Evolutionary conservation across 2,329 filamentous ascomycete species (phyloP), one percentile per base, ranked within the genome.

Genomic region (Raffaelea deltoideospora): DNA sequence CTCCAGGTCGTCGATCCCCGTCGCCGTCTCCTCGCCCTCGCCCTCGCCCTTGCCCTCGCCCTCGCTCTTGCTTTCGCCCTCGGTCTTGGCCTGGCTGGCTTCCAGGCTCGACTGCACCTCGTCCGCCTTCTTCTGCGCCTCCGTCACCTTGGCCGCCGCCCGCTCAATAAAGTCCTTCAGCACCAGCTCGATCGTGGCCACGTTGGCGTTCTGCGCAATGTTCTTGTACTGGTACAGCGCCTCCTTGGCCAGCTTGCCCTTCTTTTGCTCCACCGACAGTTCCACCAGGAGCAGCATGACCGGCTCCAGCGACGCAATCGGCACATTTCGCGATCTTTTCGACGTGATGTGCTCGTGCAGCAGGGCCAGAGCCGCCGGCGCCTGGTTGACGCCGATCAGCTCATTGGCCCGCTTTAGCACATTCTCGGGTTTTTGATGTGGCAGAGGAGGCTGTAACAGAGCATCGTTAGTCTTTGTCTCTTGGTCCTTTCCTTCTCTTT

Each of bases 161-260:
- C 96, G 73, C 61, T 96, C 85, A 64, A 98, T 95, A 64, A 98
- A 98, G 59, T 81, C 87, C 65, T 94, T 94, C 52, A 98, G 74
- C 47, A 98, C 90, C 49, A 93, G 68, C 78, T 96, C 90, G 58
- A 98, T 98, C 43, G 90, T 98, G 50, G 76, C 86, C 48, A 98
- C 86, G 57, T 96, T 96, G 50, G 88, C 94, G 66, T 98, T 98
- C 61, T 98, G 90, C 38, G 87, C 88, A 49, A 95, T 96, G 61
- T 98, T 98, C 72, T 98, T 98, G 74, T 98, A 98, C 61, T 95
- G 90, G 61, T 96, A 98, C 34, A 98, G 72, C 43, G 90, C 90
- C 65, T 98, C 90, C 72, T 98, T 98, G 60, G 88, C 90, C 43
- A 90, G 73, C 64, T 98, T 98, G 51, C 90, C 90, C 66, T 96